Evolutionary conservation across 2,329 filamentous ascomycete genomes (phyloP), one percentile per base, ranked within the genome.

Genomic region (Trichothecium sympodiale): DNA sequence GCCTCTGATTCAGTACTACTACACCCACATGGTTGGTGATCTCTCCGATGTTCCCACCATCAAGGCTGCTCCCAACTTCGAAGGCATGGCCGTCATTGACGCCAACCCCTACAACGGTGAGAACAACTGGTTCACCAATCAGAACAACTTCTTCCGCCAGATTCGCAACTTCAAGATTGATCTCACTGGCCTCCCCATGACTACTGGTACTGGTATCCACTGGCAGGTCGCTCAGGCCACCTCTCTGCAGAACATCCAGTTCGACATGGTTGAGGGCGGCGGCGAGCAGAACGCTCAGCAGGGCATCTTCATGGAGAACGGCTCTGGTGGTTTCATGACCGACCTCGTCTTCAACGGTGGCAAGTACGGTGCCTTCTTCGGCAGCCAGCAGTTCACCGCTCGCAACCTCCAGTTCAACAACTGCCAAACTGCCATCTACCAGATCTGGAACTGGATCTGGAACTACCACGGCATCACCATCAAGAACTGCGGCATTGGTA

Each of bases 371-470:
- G 78, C 79, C 46, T 89, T 85, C 61, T 65, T 89, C 17, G 86
- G 86, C 34, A 87, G 79, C 59, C 86, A 94, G 61, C 86, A 94
- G 59, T 91, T 89, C 59, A 89, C 84, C 28, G 80, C 78, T 18
- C 80, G 85, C 46, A 91, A 93, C 59, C 52, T 91, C 54, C 81
- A 71, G 26, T 93, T 93, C 69, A 84, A 83, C 55, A 70, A 74
- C 56, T 88, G 83, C 65, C 71, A 84, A 52, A 93, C 84, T 2
- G 86, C 83, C 42, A 77, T 94, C 43, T 85, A 74, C 61, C 82
- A 91, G 77, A 87, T 87, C 66, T 94, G 86, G 86, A 84, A 89
- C 63, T 94, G 86, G 86, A 67, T 77, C 14, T 93, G 83, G 80
- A 77, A 80, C 31, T 75, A 91, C 60, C 85, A 89, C 54, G 81